These are phyloP conservation scores for Quercus mongolica DNA, from an alignment of 306 rosid species.

Conservation along the genomic window DNA sequence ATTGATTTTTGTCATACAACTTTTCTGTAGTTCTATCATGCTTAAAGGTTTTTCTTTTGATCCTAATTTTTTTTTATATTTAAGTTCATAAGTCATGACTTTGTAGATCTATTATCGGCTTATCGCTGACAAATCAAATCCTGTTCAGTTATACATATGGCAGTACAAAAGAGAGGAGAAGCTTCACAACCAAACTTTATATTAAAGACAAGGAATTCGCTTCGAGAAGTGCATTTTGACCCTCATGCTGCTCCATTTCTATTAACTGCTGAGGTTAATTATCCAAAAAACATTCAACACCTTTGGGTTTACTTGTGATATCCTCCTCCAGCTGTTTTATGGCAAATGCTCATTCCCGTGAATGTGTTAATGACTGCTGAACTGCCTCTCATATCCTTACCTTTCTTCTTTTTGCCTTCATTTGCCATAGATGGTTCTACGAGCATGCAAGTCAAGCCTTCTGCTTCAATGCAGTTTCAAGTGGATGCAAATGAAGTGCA, in stretches of 20 bases:
- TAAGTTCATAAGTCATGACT: constrained; percentile 1
- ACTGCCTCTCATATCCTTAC: constrained; percentile 19
- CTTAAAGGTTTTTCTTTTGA: neutral
- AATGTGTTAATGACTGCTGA: constrained; percentile 26
- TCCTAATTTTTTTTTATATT: neutral
- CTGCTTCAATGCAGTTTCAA: constrained; percentile 23
- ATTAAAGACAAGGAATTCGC: constrained; percentile 39
- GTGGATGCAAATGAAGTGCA: constrained; percentile 19
- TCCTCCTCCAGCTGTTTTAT: constrained; percentile 46
- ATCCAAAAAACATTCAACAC: constrained; percentile 21
- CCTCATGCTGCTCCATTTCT: constrained; percentile 42
- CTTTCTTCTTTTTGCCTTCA: constrained; percentile 32
- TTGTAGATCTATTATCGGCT: constrained; percentile 1
- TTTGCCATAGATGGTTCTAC: constrained; percentile 18
- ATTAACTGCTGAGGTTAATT: constrained; percentile 43
- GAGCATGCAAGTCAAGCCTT: constrained; percentile 28
- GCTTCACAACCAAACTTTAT: constrained; percentile 28
- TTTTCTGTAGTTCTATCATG: constrained; percentile 3
- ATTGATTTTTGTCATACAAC: neutral
- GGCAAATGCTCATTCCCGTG: constrained; percentile 22
- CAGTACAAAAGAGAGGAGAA: constrained; percentile 33
- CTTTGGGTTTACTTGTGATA: constrained; percentile 33
- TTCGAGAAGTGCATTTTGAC: constrained; percentile 50
- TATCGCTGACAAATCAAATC: constrained; percentile 5
- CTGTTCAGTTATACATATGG: constrained; percentile 40